These are phyloP conservation scores for Chamaecyparis obtusa DNA, from an alignment of 75 land plant genomes.

Conservation along the genomic window DNA sequence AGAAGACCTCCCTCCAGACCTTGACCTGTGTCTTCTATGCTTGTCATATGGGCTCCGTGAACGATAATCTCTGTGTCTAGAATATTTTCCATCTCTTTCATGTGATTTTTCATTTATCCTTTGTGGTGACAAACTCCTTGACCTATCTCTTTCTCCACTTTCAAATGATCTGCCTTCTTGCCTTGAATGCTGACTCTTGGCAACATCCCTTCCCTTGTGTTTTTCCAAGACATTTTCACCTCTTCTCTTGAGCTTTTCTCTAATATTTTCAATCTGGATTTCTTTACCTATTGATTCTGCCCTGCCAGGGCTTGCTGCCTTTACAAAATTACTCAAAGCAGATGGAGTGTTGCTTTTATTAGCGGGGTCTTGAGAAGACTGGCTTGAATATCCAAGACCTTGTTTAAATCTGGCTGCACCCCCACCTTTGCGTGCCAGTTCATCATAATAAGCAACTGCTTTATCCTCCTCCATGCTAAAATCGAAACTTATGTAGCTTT, in stretches of 20 bases:
- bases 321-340: conserved; percentile 51
- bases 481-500: neutral
- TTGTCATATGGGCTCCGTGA: conserved; percentile 14
- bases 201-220: conserved; percentile 7
- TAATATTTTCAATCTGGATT: conserved; percentile 38
- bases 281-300: conserved; percentile 31
- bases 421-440: conserved; percentile 67
- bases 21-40: conserved; percentile 18
- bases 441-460: conserved; percentile 85
- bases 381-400: conserved; percentile 71
- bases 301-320: conserved; percentile 35
- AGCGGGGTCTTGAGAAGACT: conserved; percentile 11
- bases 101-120: conserved; percentile 9
- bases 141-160: neutral
- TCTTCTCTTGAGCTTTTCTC: conserved; percentile 60
- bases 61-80: conserved; percentile 10
- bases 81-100: conserved; percentile 1
- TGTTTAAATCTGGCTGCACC: conserved; percentile 82
- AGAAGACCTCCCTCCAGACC: neutral
- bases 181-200: conserved; percentile 2
- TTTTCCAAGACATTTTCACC: conserved; percentile 5
- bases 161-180: neutral
- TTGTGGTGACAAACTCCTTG: conserved; percentile 14
- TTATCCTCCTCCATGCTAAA: conserved; percentile 75
- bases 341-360: conserved; percentile 7